Evolutionary conservation across 2,329 filamentous ascomycete genomes (phyloP).

Genomic region (Colletotrichum horii): DNA sequence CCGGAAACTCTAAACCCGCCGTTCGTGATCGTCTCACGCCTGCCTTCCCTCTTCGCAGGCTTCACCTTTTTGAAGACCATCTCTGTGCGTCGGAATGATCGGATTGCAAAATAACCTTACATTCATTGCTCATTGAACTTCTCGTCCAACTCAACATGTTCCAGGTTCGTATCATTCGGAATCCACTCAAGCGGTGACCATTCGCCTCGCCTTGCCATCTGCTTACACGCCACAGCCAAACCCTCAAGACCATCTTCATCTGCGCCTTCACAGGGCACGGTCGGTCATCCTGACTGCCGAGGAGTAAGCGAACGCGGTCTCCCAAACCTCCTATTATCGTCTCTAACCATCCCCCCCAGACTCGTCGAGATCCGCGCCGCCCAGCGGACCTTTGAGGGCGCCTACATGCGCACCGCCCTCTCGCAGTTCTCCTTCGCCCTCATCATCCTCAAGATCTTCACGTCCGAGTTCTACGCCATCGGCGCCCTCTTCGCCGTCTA

Average conservation of each 20-base stretch:
- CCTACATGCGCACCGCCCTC: slow-evolving; percentile 92
- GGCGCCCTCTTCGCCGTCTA: slow-evolving; percentile 96
- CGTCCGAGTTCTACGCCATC: slow-evolving; percentile 93
- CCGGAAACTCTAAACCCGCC: slow-evolving; percentile 1
- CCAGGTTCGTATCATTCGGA: slow-evolving; percentile 2
- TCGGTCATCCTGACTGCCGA: slow-evolving; percentile 81
- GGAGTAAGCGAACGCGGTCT: slow-evolving; percentile 57
- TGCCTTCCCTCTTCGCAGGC: not conserved
- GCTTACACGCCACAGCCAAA: slow-evolving; percentile 51
- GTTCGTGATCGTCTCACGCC: not conserved
- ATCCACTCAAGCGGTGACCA: not conserved
- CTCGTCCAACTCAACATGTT: slow-evolving; percentile 1
- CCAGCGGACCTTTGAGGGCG: slow-evolving; percentile 95
- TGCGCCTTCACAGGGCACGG: slow-evolving; percentile 83
- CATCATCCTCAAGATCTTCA: slow-evolving; percentile 96
- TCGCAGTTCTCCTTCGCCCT: slow-evolving; percentile 95
- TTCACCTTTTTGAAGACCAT: not conserved
- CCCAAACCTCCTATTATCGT: not conserved
- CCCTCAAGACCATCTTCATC: slow-evolving; percentile 75
- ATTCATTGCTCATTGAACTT: not conserved
- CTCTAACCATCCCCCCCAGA: slow-evolving; percentile 36
- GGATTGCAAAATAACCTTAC: not conserved
- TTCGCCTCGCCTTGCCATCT: not conserved
- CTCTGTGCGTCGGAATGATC: not conserved
- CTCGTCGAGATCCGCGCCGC: slow-evolving; percentile 94